Evolutionary conservation across 805 yeast species (phyloP).

Genomic region (Kodamaea hsintzibuensis): DNA sequence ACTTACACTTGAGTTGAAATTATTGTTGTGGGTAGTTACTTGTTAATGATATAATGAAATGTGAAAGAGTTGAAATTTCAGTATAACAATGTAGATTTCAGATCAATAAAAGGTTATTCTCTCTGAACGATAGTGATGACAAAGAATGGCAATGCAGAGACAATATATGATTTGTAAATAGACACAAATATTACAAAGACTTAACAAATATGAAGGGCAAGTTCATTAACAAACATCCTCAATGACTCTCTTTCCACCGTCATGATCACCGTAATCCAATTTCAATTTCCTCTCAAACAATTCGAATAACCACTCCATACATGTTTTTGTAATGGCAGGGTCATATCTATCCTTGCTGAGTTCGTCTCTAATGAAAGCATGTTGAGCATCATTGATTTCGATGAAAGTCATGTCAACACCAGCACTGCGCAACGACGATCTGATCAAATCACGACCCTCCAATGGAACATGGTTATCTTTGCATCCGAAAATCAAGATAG

Average conservation of each 20-base stretch:
- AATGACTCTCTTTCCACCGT: conserved; percentile 47
- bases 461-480: conserved; percentile 80
- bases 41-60: no score
- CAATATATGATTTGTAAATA: no score
- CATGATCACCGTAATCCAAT: conserved; percentile 65
- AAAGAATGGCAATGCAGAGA: background rate
- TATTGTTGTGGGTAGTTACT: no score
- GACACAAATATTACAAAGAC: no score
- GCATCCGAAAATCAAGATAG: conserved; percentile 73
- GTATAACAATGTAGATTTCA: background rate
- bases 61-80: background rate
- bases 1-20: no score
- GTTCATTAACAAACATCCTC: conserved; percentile 61
- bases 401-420: conserved; percentile 67
- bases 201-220: no score
- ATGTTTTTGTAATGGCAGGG: conserved; percentile 68
- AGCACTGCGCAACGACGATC: conserved; percentile 57
- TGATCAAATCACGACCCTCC: conserved; percentile 71
- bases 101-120: background rate
- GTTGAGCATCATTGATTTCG: conserved; percentile 79
- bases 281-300: conserved; percentile 68
- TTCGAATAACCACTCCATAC: conserved; percentile 68
- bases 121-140: background rate
- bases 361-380: conserved; percentile 81
- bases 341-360: conserved; percentile 78